Percentiles rank a stretch among this genome's conserved stretches.
Conservation (phyloP, 805 yeast species). For the Tetrapisispora nanseiensis region DNA sequence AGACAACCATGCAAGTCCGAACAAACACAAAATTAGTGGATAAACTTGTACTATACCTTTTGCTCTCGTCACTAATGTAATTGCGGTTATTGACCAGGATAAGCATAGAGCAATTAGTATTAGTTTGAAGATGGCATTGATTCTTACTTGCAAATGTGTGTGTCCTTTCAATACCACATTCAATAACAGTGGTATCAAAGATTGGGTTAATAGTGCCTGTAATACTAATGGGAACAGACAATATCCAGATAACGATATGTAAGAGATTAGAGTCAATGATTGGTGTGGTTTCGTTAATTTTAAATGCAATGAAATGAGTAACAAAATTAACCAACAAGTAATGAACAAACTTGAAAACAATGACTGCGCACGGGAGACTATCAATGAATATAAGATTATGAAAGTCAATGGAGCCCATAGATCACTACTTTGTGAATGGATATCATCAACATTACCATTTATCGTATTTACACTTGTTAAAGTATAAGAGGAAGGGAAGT, state of each 20-base stretch:
- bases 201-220: conserved; percentile 18
- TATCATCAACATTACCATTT: conserved; percentile 2
- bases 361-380: conserved; percentile 24
- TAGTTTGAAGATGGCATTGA: conserved; percentile 12
- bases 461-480: conserved; percentile 1
- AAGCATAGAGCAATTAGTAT: conserved; percentile 12
- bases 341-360: conserved; percentile 27
- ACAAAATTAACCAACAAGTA: conserved; percentile 22
- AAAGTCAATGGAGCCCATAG: conserved; percentile 31
- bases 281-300: conserved; percentile 20
- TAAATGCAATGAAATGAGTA: conserved; percentile 25
- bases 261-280: conserved; percentile 21
- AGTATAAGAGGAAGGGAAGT: conserved; percentile 15
- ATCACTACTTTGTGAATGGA: conserved; percentile 19
- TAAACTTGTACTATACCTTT: conserved; percentile 17
- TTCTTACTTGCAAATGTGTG: conserved; percentile 11
- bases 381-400: conserved; percentile 23
- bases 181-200: conserved; percentile 21
- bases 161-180: conserved; percentile 5
- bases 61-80: conserved; percentile 19
- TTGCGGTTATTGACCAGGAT: conserved; percentile 21
- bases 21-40: conserved; percentile 21
- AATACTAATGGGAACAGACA: conserved; percentile 28
- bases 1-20: conserved; percentile 23
- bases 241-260: conserved; percentile 27